Evolutionary conservation across 176 grass and related monocot genomes (phyloP), one percentile per base, ranked within the genome.

Genomic region (Chloris gayana): DNA sequence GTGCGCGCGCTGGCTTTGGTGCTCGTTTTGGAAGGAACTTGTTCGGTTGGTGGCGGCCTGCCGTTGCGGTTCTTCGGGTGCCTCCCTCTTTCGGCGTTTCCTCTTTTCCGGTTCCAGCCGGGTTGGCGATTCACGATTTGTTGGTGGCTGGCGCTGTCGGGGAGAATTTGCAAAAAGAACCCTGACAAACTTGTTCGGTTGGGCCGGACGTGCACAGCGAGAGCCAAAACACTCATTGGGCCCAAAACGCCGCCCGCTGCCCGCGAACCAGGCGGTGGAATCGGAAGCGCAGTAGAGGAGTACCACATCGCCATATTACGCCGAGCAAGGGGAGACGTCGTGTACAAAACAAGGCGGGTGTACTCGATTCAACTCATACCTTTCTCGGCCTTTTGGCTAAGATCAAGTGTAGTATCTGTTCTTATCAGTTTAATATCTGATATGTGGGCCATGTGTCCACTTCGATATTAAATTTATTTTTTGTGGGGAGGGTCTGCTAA

Each of bases 381-480:
- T 86, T 94, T 94, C 75, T 94, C 88, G 49, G 79, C 71, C 85
- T 88, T 91, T 94, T 84, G 85, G 59, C 83, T 88, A 86, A 79
- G 80, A 91, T 84, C 88, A 91, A 94, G 77, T 87, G 87, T 94
- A 91, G 79, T 90, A 93, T 93, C 53, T 85, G 73, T 93, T 93
- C 31, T 93, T 93, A 88, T 90, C 69, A 93, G 64, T 90, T 93
- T 93, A 93, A 90, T 90, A 86, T 93, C 62, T 93, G 82, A 93
- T 93, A 88, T 35, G 51, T 45, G 11, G 64, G 64, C 18, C 21
- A 67, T 12, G 1, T 18, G 34, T 1, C 64, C 19, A 67, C 17
- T 21, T 21, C 9, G 64, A 67, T 39, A 67, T 67, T 67, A 67
- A 67, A n/a, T 38, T 69, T 25, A 41, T 69, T 69, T 42, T 42